Conservation (phyloP, 2,329 filamentous ascomycete species). For the Phaeoacremonium minimum region DNA sequence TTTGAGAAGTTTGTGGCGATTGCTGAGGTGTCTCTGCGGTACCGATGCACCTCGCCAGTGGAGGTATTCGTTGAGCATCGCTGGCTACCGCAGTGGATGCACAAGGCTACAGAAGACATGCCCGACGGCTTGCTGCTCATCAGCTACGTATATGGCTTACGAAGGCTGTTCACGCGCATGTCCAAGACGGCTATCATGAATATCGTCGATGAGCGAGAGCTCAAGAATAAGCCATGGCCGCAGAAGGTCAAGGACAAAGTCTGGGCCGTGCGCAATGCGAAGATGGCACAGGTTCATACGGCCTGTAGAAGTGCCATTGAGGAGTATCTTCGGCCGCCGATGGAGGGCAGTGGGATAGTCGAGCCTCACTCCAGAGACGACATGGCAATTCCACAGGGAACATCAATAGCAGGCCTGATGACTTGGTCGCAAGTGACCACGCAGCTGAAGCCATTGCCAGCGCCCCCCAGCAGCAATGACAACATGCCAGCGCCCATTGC, state of each 20-base stretch:
- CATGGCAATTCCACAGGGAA: neutral
- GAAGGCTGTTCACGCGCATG: conserved; percentile 42
- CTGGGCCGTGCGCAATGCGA: conserved; percentile 41
- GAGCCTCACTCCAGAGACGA: neutral
- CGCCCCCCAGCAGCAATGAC: neutral
- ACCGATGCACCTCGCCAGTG: conserved; percentile 46
- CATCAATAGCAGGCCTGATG: neutral
- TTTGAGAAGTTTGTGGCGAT: conserved; percentile 48
- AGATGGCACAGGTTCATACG: conserved; percentile 44
- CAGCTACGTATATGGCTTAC: conserved; percentile 46
- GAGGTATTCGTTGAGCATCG: conserved; percentile 44
- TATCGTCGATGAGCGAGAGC: conserved; percentile 34
- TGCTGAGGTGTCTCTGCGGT: conserved; percentile 43
- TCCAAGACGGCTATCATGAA: conserved; percentile 45
- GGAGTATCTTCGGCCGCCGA: conserved; percentile 34
- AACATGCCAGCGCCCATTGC: conserved; percentile 14
- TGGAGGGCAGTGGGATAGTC: neutral
- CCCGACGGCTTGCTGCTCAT: conserved; percentile 46
- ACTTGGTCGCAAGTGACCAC: neutral
- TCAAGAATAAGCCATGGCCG: conserved; percentile 41
- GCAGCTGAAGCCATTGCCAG: too few species aligned
- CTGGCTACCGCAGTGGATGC: conserved; percentile 49
- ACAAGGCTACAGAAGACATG: conserved; percentile 41
- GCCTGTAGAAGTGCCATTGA: conserved; percentile 37
- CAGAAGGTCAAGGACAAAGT: conserved; percentile 41